Evolutionary conservation across 208 protist species (phyloP), one percentile per base, ranked within the genome.

Genomic region (Leishmania braziliensis): DNA sequence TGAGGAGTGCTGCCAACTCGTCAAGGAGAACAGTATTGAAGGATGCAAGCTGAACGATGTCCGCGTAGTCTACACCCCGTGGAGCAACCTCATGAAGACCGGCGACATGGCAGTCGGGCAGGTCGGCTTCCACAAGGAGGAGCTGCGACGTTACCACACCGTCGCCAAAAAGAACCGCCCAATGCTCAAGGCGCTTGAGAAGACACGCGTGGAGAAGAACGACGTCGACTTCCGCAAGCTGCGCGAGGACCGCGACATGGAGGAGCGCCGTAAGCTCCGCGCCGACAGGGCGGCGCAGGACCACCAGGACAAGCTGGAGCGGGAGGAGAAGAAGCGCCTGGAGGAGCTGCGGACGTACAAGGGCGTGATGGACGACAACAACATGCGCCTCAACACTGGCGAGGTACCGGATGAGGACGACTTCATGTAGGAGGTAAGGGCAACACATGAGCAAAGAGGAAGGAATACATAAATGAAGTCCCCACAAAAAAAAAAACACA

Each of bases 41-140:
- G 98, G 98, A 51, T 98, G 94, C 88, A 98, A 98, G 86, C 87
- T 98, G 33, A 93, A 96, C 84, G 88, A 95, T 77, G 91, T 99
- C 6, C 79, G 83, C 58, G 86, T 99, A 9, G 96, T 99, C 16
- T 99, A 99, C 91, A 99, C 99, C 9, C 95, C 98, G 51, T 99
- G 96, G 94, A 89, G 92, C 78, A 99, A 99, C 90, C 88, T 99
- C 53, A 95, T 98, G 72, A 99, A 99, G 91, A 99, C 96, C 5
- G 84, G 86, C 26, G 92, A 88, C 69, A 99, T 99, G 99, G 99
- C 95, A 26, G 92, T 95, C 1, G 99, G 99, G 23, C 98, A 99
- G 85, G 95, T 98, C 16, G 90, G 97, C 33, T 99, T 99, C 84
- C 96, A 99, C 86, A 90, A 98, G 46, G 85, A 97, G 58, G 91